Evolutionary conservation across 2,329 filamentous ascomycete species (phyloP).

Genomic region (Periconia digitata): DNA sequence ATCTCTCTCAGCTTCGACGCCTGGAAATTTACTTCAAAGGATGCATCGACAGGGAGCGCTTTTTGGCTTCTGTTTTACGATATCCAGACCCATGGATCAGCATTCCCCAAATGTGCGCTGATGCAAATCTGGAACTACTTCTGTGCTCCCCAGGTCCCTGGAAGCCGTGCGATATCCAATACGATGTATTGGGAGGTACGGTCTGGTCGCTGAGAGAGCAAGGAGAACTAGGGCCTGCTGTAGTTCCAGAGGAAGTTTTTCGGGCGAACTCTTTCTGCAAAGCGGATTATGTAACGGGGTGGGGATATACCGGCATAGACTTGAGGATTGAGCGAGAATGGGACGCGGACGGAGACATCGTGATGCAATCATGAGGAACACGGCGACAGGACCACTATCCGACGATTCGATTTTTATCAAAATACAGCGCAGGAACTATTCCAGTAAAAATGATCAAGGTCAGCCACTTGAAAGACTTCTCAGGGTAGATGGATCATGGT

Average conservation of each 20-base stretch:
- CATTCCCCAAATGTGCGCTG: background rate
- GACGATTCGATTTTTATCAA: too few relatives aligned
- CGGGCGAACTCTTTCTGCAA: too few relatives aligned
- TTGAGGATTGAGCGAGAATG: background rate
- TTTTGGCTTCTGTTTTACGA: background rate
- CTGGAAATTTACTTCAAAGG: conserved; percentile 13
- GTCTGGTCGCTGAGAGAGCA: conserved; percentile 3
- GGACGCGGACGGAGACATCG: background rate
- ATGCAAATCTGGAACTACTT: background rate
- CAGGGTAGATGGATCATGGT: too few relatives aligned
- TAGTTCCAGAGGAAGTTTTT: background rate
- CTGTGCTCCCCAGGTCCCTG: conserved; percentile 1
- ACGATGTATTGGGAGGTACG: background rate
- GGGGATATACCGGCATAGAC: background rate
- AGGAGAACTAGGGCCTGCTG: background rate
- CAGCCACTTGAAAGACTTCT: too few relatives aligned
- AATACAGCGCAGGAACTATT: too few relatives aligned
- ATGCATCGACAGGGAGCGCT: too few relatives aligned
- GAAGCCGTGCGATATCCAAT: background rate
- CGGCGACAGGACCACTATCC: too few relatives aligned
- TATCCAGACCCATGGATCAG: background rate
- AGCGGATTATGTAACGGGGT: too few relatives aligned
- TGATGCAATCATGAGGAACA: background rate
- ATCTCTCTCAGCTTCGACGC: conserved; percentile 7
- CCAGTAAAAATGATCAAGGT: too few relatives aligned